phyloP scores from a whole-genome alignment of 768 basidiomycete species.

The Cystobasidiopsis lactophilus region DNA sequence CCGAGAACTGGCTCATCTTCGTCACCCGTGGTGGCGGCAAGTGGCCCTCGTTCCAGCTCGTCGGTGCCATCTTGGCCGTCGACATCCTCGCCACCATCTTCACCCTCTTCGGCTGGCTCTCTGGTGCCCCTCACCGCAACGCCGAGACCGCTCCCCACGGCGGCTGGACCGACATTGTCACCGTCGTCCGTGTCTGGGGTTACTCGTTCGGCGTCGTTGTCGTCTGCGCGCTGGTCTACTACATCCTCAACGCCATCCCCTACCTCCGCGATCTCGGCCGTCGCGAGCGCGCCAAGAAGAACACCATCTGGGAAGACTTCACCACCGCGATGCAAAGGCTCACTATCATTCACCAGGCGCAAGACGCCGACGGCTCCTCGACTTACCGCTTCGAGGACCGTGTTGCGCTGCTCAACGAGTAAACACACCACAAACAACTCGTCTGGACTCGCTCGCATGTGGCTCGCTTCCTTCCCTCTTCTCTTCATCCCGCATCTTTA shows the following conservation, averaged over 20 bases:
- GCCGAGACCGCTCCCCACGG: conserved; percentile 5
- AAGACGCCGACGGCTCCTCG: too few relatives aligned
- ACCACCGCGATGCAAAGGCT: conserved; percentile 6
- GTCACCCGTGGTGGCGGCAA: conserved; percentile 19
- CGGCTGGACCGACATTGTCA: conserved; percentile 21
- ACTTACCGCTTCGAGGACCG: too few relatives aligned
- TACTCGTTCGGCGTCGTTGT: conserved; percentile 29
- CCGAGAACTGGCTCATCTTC: conserved; percentile 27
- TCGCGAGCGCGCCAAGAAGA: conserved; percentile 11
- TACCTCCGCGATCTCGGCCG: conserved; percentile 29
- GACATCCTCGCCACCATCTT: conserved; percentile 27
- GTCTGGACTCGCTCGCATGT: too few relatives aligned
- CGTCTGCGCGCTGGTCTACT: conserved; percentile 26
- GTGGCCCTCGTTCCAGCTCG: conserved; percentile 29
- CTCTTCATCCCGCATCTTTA: too few relatives aligned
- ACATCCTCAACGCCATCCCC: conserved; percentile 26
- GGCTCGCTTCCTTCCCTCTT: too few relatives aligned
- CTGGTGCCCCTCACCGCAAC: conserved; percentile 21
- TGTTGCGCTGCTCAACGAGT: not conserved
- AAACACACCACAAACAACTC: too few relatives aligned
- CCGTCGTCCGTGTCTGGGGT: conserved; percentile 28
- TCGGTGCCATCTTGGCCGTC: conserved; percentile 14
- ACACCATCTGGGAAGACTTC: not conserved
- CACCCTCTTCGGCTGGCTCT: conserved; percentile 29
- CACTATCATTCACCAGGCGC: not conserved